Evolutionary conservation across 2,329 filamentous ascomycete genomes (phyloP).

Genomic region (Ramularia collo-cygni): DNA sequence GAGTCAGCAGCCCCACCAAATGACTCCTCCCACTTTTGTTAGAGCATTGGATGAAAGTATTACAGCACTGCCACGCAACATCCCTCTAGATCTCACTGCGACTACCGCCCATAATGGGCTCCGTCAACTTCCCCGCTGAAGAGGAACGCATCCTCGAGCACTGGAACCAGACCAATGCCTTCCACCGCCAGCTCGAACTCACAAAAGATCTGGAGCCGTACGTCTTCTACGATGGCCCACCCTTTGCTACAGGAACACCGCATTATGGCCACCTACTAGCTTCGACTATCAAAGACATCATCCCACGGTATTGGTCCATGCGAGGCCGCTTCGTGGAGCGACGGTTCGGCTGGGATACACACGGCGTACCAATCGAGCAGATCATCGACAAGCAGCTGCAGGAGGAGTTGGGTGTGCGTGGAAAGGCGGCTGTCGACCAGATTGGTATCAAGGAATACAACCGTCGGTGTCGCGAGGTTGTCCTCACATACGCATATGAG

Average conservation of each 20-base stretch:
- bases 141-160: conserved; percentile 76
- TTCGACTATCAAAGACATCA: conserved; percentile 95
- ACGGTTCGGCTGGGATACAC: conserved; percentile 92
- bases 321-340: conserved; percentile 89
- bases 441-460: conserved; percentile 88
- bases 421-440: conserved; percentile 77
- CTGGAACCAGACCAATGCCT: conserved; percentile 91
- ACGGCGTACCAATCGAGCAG: conserved; percentile 90
- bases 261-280: conserved; percentile 75
- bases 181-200: conserved; percentile 79
- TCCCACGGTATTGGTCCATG: conserved; percentile 96
- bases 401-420: conserved; percentile 65
- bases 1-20: no score
- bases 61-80: no score
- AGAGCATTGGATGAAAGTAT: no score
- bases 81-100: no score
- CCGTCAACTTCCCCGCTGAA: conserved; percentile 79
- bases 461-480: conserved; percentile 81
- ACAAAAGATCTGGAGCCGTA: conserved; percentile 77
- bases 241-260: conserved; percentile 50
- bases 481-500: conserved; percentile 82
- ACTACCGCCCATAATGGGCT: conserved; percentile 33
- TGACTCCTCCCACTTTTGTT: no score
- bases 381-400: conserved; percentile 85
- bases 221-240: conserved; percentile 78